Evolutionary conservation across 345 rosid genomes (phyloP), one percentile per base, ranked within the genome.

Genomic region (Stellera chamaejasme): DNA sequence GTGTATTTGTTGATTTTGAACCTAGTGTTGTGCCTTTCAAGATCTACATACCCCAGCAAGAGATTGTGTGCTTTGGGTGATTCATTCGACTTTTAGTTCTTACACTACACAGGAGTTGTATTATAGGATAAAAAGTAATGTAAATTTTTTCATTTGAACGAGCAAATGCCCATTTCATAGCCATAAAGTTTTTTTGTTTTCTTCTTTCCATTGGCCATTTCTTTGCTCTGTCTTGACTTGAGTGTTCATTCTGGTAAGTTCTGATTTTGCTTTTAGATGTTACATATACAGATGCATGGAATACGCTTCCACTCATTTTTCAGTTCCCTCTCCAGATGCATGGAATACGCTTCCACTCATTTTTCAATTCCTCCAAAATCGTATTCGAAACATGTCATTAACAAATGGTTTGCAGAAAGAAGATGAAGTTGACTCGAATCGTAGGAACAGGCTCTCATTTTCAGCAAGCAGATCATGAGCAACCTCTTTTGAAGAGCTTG

Each of bases 321-420:
- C 74, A 3, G 73, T 82, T 4, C 54, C 60, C 16, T 63, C 83
- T 70, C 81, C 81, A 10, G 70, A 39, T 68, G 63, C 79, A 47
- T 77, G 78, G 0, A 66, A 76, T 48, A 75, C 72, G 79, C 78
- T 82, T 23, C 69, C 81, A 68, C 60, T 66, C 11, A 3, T 16
- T 41, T 43, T 27, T 45, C 74, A 3, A 32, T 32, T 32, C 3
- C 39, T 32, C 39, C 39, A 32, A 32, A 32, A 2, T 32, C 2
- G 5, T 32, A 32, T 8, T 8, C 9, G 39, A 32, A 32, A 32
- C 39, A 32, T 32, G 39, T 32, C 39, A 32, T 32, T 32, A 32
- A 32, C 39, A 3, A 32, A 32, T 32, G 39, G 9, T 32, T 32
- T 3, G 39, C 39, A 32, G 39, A 8, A 32, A 32, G 7, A 32